A percentile compares a stretch with the other conserved stretches of the same genome.
These are phyloP conservation scores for Anthostomella pinea DNA, from an alignment of 2,329 filamentous ascomycete genomes.

Conservation along the genomic window DNA sequence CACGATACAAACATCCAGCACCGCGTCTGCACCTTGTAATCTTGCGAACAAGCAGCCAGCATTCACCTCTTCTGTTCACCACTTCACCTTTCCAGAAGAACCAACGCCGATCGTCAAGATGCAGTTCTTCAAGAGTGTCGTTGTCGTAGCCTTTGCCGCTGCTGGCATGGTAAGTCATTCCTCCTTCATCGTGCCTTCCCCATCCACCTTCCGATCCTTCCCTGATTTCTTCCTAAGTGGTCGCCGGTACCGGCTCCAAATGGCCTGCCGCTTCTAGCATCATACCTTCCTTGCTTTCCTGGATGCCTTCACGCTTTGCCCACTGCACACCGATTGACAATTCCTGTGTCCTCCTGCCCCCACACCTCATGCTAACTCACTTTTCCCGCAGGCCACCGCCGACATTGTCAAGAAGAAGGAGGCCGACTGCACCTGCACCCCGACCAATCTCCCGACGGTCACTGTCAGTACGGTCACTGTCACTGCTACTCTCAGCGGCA, in stretches of 20 bases:
- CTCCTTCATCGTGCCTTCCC: too few species aligned
- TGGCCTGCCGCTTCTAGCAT: conserved; percentile 6
- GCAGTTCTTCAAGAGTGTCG: conserved; percentile 27
- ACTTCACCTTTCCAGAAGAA: conserved; percentile 8
- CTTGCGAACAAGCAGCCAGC: conserved; percentile 3
- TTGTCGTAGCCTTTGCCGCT: conserved; percentile 21
- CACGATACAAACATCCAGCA: conserved; percentile 13
- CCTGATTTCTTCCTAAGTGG: background rate
- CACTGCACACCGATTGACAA: too few species aligned
- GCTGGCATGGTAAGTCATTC: conserved; percentile 27
- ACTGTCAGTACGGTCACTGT: conserved; percentile 21
- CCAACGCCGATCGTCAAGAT: conserved; percentile 21
- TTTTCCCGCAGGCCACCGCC: conserved; percentile 15
- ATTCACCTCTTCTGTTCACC: conserved; percentile 5
- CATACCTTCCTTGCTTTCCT: too few species aligned
- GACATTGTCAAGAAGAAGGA: conserved; percentile 17
- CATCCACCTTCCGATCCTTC: background rate
- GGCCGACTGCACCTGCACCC: conserved; percentile 21
- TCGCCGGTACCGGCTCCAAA: too few species aligned
- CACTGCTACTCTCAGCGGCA: too few species aligned
- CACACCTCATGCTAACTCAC: conserved; percentile 1
- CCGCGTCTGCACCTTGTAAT: conserved; percentile 2
- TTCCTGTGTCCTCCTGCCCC: background rate
- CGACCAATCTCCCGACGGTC: conserved; percentile 13
- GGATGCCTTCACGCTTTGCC: too few species aligned